Conservation (phyloP, 805 yeast species). For the Pichia thaimueangensis region DNA sequence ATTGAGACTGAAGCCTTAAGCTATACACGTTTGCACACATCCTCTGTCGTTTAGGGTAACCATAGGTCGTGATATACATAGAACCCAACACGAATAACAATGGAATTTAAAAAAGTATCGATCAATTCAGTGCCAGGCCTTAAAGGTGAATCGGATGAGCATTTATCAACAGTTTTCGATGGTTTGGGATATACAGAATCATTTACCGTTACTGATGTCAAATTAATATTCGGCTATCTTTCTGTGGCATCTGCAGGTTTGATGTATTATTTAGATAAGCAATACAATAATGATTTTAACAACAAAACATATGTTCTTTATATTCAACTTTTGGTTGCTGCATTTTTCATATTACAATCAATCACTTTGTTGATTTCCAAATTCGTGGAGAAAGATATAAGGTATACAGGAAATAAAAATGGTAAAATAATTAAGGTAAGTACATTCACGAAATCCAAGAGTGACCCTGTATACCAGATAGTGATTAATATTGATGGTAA, state of each 20-base stretch:
- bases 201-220: conserved; percentile 38
- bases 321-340: conserved; percentile 32
- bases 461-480: conserved; percentile 40
- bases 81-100: background rate
- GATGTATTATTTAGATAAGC: conserved; percentile 44
- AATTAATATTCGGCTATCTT: conserved; percentile 42
- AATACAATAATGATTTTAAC: conserved; percentile 35
- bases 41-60: no score
- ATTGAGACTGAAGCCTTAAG: no score
- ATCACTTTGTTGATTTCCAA: conserved; percentile 31
- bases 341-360: conserved; percentile 34
- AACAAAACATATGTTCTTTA: conserved; percentile 31
- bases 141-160: conserved; percentile 45
- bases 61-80: no score
- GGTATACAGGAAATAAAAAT: conserved; percentile 39
- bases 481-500: conserved; percentile 26
- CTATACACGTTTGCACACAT: no score
- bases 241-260: conserved; percentile 42
- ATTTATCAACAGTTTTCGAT: conserved; percentile 35
- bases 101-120: conserved; percentile 25
- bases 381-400: conserved; percentile 36
- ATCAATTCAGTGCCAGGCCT: conserved; percentile 41
- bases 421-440: conserved; percentile 33
- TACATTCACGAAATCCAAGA: conserved; percentile 32
- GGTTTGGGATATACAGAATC: conserved; percentile 43